Base-by-base conservation (phyloP, 2,329 filamentous ascomycete species). In the Fusarium sp. region DNA sequence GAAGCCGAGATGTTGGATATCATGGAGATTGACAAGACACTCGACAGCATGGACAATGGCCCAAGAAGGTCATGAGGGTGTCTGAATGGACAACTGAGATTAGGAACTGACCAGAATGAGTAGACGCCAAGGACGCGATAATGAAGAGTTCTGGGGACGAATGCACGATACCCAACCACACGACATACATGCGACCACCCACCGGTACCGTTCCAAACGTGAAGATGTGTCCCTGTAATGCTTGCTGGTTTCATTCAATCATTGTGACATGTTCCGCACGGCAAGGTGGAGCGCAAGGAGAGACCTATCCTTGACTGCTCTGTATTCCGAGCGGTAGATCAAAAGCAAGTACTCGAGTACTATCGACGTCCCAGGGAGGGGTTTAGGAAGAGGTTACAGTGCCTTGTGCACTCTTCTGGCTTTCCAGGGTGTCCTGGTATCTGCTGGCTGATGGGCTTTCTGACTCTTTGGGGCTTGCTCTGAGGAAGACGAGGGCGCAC, bases 281-380 rank as follows among this genome's bases (percentile, higher is more conserved):
- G 85, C 85, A 82, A 85, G 86, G 86, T 89, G 86, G 86, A 89
- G 86, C 85, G 84, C 86, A 89, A 89, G 86, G 86, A 84, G 85
- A 88, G 86, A 86, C 74, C 79, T 78, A 85, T 89, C 86, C 86
- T 89, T 89, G 86, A 82, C 78, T 80, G 82, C 85, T 88, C 84
- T 88, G 86, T 89, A 89, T 88, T 88, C 86, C 84, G 86, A 87
- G 86, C 86, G 86, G 85, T 84, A 89, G 61, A 89, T 82, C 62
- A 79, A 84, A 64, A 54, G 33, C 21, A 48, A 58, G 60, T 51
- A 57, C 51, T 38, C 53, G 4, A 7, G 53, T 65, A 39, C 62
- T 56, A 21, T 70, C 69, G 69, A 70, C 54, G 64, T 58, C 54
- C 64, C 57, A 62, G 61, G 73, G 65, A 47, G 69, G 73, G 73